Evolutionary conservation across 1,139 yeast genomes (phyloP).

Genomic region (Candida freyschussii): DNA sequence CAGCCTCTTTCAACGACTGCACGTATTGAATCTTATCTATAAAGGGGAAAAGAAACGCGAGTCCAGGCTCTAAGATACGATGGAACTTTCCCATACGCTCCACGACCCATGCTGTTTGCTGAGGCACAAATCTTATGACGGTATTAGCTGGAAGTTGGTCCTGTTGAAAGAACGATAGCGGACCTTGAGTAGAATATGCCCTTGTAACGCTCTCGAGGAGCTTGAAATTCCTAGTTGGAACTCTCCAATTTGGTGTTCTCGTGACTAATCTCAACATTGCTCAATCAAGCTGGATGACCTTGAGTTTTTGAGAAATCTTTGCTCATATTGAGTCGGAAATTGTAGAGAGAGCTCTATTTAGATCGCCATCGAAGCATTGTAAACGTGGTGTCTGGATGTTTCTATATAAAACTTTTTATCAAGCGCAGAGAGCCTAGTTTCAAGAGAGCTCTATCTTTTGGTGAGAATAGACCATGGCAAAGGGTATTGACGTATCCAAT

Average conservation of each 20-base stretch:
- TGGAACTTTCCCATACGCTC: conserved; percentile 89
- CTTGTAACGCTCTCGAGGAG: conserved; percentile 1
- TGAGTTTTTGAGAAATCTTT: not conserved
- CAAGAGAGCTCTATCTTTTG: not conserved
- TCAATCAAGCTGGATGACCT: not conserved
- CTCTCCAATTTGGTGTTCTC: conserved; percentile 2
- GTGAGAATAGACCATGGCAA: conserved; percentile 39
- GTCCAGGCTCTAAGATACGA: conserved; percentile 66
- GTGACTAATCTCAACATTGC: conserved; percentile 6
- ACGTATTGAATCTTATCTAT: conserved; percentile 76
- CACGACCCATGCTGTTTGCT: conserved; percentile 87
- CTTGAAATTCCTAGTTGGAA: not conserved
- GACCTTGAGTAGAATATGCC: conserved; percentile 13
- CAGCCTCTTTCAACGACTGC: conserved; percentile 75
- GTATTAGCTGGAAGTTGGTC: conserved; percentile 72
- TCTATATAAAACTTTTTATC: not conserved
- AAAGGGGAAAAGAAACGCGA: conserved; percentile 67
- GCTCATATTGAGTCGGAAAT: too few species aligned
- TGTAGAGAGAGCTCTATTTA: too few species aligned
- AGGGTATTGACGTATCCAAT: conserved; percentile 55
- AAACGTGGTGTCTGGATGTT: conserved; percentile 5
- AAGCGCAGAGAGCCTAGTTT: not conserved
- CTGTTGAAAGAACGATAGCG: conserved; percentile 58
- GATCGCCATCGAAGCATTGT: not conserved
- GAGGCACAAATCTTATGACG: conserved; percentile 74